Base-by-base conservation (phyloP, 2,329 filamentous ascomycete genomes). In the Exophiala phaeomuriformis region DNA sequence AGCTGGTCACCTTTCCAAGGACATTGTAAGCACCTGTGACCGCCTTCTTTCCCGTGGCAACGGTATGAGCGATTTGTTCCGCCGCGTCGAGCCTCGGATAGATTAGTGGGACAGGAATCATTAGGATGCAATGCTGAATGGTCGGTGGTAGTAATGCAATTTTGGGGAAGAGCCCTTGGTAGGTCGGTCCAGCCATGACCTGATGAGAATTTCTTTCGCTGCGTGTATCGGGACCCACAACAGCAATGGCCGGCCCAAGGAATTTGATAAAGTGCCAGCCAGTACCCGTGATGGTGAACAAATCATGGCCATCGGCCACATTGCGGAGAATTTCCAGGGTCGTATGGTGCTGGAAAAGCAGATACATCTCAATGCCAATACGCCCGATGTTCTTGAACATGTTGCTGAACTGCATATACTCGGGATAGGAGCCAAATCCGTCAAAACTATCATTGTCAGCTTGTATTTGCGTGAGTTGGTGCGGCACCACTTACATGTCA, bases 191-290 rank as follows among this genome's bases (percentile, higher is more conserved):
- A 3, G 91, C 91, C 79, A 98, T 85, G 51, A 98, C 93, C 64
- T 95, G 89, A 57, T 85, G 84, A 56, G 89, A 88, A 49, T 87
- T 95, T 48, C 93, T 78, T 71, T 98, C 93, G 3, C 90, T 95
- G 49, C 93, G 83, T 62, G 90, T 91, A 69, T 98, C 93, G 1
- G 88, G 85, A 0, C 91, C 93, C 47, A 95, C 85, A 0, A 95
- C 85, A 0, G 89, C 90, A 8, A 98, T 84, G 3, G 88, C 88
- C 0, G 93, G 93, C 0, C 93, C 93, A 4, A 98, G 81, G 64
- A 87, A 96, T 71, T 98, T 98, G 71, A 98, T 82, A 69, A 97
- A 98, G 70, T 98, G 93, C 93, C 93, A 98, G 5, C 93, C 93
- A 19, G 86, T 86, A n/a, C 93, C 91, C 0, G 93, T 97, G 51